phyloP scores from a whole-genome alignment of 2,329 filamentous ascomycete species.

The Leptographium procerum region DNA sequence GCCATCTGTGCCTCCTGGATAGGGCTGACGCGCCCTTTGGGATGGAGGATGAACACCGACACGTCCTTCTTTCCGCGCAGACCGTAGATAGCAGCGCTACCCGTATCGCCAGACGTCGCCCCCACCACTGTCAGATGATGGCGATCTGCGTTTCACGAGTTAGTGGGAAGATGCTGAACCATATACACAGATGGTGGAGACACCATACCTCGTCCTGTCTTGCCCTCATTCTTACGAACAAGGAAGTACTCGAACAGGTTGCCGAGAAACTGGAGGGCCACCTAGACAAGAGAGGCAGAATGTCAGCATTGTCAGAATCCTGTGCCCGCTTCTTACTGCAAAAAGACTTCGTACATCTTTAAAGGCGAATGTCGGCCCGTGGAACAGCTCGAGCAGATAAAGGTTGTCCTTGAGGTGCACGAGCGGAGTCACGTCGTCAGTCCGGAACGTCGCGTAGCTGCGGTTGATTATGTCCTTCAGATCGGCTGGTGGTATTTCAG shows the following conservation, averaged over 20 bases:
- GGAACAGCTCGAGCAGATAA: conserved; percentile 86
- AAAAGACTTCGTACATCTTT: conserved; percentile 54
- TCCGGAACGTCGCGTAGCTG: conserved; percentile 84
- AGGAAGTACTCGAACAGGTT: conserved; percentile 91
- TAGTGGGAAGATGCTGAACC: neutral
- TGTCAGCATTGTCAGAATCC: neutral
- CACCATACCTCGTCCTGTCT: conserved; percentile 40
- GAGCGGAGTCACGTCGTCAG: conserved; percentile 65
- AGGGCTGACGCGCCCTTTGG: conserved; percentile 79
- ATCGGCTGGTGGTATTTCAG: conserved; percentile 71
- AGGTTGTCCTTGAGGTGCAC: conserved; percentile 65
- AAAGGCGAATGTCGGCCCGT: conserved; percentile 90
- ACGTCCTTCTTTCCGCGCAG: conserved; percentile 93
- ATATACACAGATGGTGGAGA: neutral
- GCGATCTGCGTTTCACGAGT: conserved; percentile 33
- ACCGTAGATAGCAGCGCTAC: conserved; percentile 92
- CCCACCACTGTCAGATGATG: conserved; percentile 81
- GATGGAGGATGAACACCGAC: conserved; percentile 88
- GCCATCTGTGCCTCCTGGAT: conserved; percentile 98
- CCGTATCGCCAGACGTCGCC: conserved; percentile 80
- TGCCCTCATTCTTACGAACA: conserved; percentile 58
- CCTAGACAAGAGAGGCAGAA: conserved; percentile 7
- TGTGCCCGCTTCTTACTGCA: no score
- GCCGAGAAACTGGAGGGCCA: conserved; percentile 81
- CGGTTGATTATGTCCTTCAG: conserved; percentile 72